Percentiles rank a stretch among this genome's conserved stretches.
Evolutionary conservation across 1,284 basidiomycete species (phyloP).

Genomic region (Ustilago xerochloae): DNA sequence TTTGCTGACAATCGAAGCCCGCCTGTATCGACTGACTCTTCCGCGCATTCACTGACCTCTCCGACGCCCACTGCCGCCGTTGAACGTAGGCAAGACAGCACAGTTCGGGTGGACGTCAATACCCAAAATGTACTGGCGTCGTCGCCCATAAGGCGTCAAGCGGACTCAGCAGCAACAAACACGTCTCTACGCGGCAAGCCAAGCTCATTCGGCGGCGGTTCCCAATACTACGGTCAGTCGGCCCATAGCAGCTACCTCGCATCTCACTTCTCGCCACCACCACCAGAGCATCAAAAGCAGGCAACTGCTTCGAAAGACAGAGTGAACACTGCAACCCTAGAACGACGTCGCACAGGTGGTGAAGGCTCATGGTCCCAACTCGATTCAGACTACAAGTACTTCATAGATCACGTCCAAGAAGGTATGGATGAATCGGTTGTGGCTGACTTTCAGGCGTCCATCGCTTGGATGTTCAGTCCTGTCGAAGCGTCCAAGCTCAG

Average conservation of each 20-base stretch:
- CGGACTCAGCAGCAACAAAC: background rate
- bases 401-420: background rate
- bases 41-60: background rate
- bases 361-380: constrained; percentile 2
- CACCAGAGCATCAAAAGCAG: background rate
- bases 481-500: background rate
- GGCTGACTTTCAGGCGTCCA: background rate
- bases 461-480: constrained; percentile 12
- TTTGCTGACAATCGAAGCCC: background rate
- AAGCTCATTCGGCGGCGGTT: background rate
- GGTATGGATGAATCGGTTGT: constrained; percentile 2
- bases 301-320: background rate
- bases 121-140: background rate
- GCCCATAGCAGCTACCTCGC: constrained; percentile 15
- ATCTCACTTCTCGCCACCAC: constrained; percentile 3
- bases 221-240: constrained; percentile 7
- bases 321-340: too few species aligned
- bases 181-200: too few species aligned
- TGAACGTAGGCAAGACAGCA: background rate
- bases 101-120: background rate
- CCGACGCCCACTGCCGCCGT: background rate
- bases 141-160: background rate
- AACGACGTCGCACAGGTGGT: background rate
- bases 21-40: too few species aligned
- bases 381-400: constrained; percentile 1